Conservation (phyloP, 441 rosid genomes). For the Eutrema salsugineum region DNA sequence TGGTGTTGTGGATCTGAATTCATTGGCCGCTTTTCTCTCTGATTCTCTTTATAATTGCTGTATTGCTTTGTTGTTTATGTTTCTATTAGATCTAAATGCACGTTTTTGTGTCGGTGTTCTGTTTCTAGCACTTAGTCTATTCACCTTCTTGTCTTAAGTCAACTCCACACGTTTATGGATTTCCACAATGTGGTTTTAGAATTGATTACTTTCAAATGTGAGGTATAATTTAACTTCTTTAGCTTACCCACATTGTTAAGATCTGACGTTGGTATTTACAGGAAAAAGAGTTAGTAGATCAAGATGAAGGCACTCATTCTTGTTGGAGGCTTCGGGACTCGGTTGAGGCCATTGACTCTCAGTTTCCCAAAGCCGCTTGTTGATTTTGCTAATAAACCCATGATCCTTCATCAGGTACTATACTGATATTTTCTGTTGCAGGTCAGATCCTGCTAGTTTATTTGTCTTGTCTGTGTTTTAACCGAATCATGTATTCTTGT, state of each 20-base stretch:
- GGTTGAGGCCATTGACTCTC: conserved; percentile 95
- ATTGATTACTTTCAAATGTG: neutral
- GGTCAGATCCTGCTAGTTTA: neutral
- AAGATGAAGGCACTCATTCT: conserved; percentile 98
- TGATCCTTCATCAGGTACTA: conserved; percentile 95
- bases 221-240: neutral
- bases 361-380: conserved; percentile 97
- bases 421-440: neutral
- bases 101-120: neutral
- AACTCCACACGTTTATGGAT: neutral
- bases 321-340: conserved; percentile 97
- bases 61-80: neutral
- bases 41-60: neutral
- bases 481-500: conserved; percentile 17
- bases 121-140: neutral
- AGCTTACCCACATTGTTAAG: neutral
- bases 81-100: conserved; percentile 4
- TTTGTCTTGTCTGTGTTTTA: neutral
- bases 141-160: neutral
- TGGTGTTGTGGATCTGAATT: conserved; percentile 18
- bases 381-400: conserved; percentile 96
- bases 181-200: neutral
- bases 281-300: conserved; percentile 37
- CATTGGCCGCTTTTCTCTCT: neutral
- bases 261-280: conserved; percentile 34